Percentiles rank a stretch among this genome's conserved stretches.
phyloP scores from a whole-genome alignment of 2,329 filamentous ascomycete genomes.

The Ceratocystis smalleyi region DNA sequence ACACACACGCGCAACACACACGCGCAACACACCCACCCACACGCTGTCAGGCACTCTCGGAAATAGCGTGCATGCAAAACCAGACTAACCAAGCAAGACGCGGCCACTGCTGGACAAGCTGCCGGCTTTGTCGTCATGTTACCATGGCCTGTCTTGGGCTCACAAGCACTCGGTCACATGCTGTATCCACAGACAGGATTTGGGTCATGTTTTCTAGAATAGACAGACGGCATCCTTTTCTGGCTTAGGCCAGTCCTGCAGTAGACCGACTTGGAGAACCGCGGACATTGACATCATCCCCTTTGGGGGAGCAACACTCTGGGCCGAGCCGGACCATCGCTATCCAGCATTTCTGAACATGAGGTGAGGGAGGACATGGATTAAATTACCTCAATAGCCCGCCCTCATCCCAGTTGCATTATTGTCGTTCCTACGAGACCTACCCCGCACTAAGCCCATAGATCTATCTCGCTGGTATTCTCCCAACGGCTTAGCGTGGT shows the following conservation, averaged over 20 bases:
- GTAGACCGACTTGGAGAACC: neutral
- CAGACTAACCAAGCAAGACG: too few species aligned
- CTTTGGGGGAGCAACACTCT: neutral
- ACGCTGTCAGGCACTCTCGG: too few species aligned
- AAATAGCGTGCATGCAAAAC: too few species aligned
- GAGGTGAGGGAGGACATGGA: neutral
- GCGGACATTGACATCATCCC: neutral
- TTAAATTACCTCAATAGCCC: neutral
- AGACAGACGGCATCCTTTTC: neutral
- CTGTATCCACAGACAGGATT: neutral
- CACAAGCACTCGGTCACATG: neutral
- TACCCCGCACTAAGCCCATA: neutral
- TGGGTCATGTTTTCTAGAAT: neutral
- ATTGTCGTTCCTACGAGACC: neutral
- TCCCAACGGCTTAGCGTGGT: neutral
- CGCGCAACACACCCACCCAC: too few species aligned
- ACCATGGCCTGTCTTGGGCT: too few species aligned
- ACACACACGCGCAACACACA: too few species aligned
- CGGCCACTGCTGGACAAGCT: too few species aligned
- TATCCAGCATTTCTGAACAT: neutral
- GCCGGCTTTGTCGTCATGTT: too few species aligned
- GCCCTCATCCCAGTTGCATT: neutral
- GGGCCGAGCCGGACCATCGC: neutral
- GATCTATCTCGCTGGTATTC: neutral
- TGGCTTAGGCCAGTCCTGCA: neutral